Evolutionary conservation across 176 grass and related monocot genomes (phyloP).

Genomic region (Zoysia pacifica): DNA sequence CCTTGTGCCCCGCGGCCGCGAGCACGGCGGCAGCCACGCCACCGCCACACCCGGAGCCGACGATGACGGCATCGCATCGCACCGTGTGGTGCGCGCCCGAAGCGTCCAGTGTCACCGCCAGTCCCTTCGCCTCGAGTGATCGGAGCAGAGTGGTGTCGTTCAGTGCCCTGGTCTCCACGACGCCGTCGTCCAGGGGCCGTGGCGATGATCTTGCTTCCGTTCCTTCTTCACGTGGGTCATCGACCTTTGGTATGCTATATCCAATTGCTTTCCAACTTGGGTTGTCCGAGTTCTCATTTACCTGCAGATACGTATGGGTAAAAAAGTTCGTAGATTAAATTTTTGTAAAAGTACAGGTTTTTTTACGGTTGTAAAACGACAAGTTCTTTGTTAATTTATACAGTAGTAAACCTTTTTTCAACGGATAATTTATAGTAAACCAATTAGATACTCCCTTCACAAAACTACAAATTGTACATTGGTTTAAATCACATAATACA

Average conservation of each 20-base stretch:
- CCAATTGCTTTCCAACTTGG: conserved; percentile 75
- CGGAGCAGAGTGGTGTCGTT: conserved; percentile 54
- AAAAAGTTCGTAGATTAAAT: no score
- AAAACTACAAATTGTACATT: no score
- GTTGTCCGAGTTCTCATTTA: conserved; percentile 64
- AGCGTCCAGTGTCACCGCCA: conserved; percentile 41
- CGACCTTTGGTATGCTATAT: conserved; percentile 59
- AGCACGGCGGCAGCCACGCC: conserved; percentile 81
- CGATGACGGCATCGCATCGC: conserved; percentile 77
- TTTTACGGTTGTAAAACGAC: no score
- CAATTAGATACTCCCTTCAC: no score
- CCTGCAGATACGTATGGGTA: no score
- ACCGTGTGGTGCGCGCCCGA: conserved; percentile 36
- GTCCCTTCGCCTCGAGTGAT: conserved; percentile 53
- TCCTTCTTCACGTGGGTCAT: conserved; percentile 26
- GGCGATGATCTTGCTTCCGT: neutral
- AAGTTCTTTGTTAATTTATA: no score
- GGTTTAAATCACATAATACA: no score
- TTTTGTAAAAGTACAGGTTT: no score
- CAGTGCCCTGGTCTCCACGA: conserved; percentile 60
- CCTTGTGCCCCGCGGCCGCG: conserved; percentile 71
- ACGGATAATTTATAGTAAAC: no score
- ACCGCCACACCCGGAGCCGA: conserved; percentile 85
- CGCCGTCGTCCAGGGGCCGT: conserved; percentile 56
- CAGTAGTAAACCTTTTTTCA: no score